Base-by-base conservation (phyloP, 768 basidiomycete species). In the Gelatoporia subvermispora region DNA sequence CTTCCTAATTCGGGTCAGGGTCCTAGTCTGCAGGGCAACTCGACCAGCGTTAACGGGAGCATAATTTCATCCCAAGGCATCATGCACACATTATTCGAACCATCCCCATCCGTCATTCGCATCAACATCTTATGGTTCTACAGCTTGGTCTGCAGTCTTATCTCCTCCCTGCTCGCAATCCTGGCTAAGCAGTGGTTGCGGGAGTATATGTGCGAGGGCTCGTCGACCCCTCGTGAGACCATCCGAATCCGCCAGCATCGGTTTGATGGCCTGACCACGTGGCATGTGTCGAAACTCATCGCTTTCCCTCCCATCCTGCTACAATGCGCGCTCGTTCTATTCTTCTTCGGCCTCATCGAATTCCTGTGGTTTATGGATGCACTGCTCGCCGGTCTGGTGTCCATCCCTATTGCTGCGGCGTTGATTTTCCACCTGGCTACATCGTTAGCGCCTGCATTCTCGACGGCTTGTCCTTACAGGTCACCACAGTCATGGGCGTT, bases 241-340 rank as follows among this genome's bases (percentile, higher is more conserved):
- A 47, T 54, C 16, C 43, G 59, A 3, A 41, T 55, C 9, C 53
- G 60, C 10, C 60, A 64, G 31, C 40, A 53, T 38, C 49, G 54
- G 2, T 53, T 20, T 38, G 34, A 59, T 24, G 59, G 58, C 13
- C 42, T 62, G n/a, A 35, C 42, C 16, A 28, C 41, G 3, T 64
- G 61, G 60, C 40, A 49, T 16, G 52, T 64, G 5, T 49, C 54
- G 16, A 57, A 54, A 24, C 56, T 62, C n/a, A 49, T 62, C 42
- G 51, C 52, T 2, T 20, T 50, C 5, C 46, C 50, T n/a, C 51
- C 54, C n/a, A 38, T 56, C 10, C 35, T 56, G 3, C 46, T 56
- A 13, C 42, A 55, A 35, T 24, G 48, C 21, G 48, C 52, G 24
- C 45, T 55, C 3, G 42, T 53, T 11, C 50, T 59, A 15, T 61